A percentile compares a stretch with the other conserved stretches of the same genome.
Evolutionary conservation across 495 filamentous ascomycete species (phyloP).

Genomic region (Trichoderma virens): DNA sequence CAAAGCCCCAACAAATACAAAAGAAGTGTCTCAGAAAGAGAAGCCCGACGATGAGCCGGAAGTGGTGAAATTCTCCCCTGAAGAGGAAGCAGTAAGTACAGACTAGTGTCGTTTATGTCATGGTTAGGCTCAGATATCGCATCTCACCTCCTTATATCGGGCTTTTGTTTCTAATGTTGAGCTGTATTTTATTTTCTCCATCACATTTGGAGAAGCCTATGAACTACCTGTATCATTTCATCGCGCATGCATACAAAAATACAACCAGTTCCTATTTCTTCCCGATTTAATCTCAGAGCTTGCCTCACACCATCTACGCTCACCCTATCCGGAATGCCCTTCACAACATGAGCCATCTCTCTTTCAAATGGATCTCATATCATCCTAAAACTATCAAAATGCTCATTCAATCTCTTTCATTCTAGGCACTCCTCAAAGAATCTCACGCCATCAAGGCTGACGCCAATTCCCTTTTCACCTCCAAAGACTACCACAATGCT

Average conservation of each 20-base stretch:
- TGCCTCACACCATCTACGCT: not conserved
- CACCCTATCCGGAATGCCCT: no score
- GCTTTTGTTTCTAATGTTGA: no score
- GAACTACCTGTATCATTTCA: no score
- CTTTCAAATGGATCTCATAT: not conserved
- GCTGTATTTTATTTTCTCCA: no score
- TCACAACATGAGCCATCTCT: not conserved
- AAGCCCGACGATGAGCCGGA: slow-evolving; percentile 14
- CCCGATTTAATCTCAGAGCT: not conserved
- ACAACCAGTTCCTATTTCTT: not conserved
- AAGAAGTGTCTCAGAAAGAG: not conserved
- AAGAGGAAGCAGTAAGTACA: slow-evolving; percentile 64
- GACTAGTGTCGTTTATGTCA: not conserved
- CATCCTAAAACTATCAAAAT: not conserved
- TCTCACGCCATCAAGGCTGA: slow-evolving; percentile 66
- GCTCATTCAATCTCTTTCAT: not conserved
- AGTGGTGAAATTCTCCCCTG: slow-evolving; percentile 44
- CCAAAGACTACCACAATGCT: slow-evolving; percentile 69
- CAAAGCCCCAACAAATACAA: not conserved
- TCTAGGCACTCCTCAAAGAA: slow-evolving; percentile 60
- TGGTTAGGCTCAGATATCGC: not conserved
- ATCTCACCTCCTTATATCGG: no score
- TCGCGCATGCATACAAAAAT: no score
- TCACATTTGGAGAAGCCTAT: no score
- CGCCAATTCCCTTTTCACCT: slow-evolving; percentile 71